Evolutionary conservation across 129 eudicot genomes (phyloP).

Genomic region (Pulicaria dysenterica): DNA sequence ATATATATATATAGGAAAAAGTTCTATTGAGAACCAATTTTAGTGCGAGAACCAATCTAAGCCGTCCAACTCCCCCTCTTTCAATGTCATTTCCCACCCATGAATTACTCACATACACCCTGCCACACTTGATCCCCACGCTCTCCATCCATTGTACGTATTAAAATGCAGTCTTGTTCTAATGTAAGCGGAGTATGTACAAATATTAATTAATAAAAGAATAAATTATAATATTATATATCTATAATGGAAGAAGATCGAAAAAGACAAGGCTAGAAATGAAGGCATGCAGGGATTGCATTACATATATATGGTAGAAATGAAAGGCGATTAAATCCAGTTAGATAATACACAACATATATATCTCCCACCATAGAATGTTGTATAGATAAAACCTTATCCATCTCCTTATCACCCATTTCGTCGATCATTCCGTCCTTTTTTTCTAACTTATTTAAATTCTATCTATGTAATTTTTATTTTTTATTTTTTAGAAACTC

Average conservation of each 20-base stretch:
- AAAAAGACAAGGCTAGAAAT: slow-evolving; percentile 21
- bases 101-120: too few relatives aligned
- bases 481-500: not conserved
- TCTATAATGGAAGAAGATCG: not conserved
- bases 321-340: not conserved
- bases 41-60: too few relatives aligned
- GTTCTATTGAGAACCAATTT: too few relatives aligned
- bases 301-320: slow-evolving; percentile 14
- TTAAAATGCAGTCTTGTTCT: too few relatives aligned
- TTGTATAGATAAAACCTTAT: slow-evolving; percentile 35
- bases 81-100: too few relatives aligned
- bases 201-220: not conserved
- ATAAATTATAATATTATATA: not conserved
- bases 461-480: not conserved
- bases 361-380: slow-evolving; percentile 20
- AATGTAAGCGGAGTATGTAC: too few relatives aligned
- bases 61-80: too few relatives aligned
- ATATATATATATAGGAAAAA: too few relatives aligned
- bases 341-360: slow-evolving; percentile 26
- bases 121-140: too few relatives aligned
- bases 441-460: not conserved
- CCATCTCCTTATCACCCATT: slow-evolving; percentile 32
- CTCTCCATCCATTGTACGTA: too few relatives aligned
- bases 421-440: not conserved
- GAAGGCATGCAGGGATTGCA: not conserved